Conservation (phyloP, 768 basidiomycete genomes). For the Lactifluus echinatus region DNA sequence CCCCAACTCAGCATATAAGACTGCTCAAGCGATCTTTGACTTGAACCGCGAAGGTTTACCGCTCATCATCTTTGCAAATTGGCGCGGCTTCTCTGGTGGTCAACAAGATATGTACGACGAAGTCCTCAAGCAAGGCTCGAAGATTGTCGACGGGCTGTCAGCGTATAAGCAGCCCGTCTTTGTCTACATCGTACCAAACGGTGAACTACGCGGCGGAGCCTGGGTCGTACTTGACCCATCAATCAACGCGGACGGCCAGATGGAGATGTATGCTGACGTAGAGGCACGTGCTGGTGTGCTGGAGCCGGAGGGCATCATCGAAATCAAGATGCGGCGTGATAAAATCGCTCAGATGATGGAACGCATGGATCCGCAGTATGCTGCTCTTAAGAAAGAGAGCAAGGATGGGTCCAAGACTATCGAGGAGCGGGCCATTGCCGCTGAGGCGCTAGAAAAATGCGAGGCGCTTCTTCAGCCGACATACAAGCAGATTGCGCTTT, state of each 20-base stretch:
- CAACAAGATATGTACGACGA: slow-evolving; percentile 99
- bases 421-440: slow-evolving; percentile 66
- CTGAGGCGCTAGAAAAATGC: slow-evolving; percentile 59
- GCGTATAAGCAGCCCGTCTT: slow-evolving; percentile 97
- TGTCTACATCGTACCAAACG: slow-evolving; percentile 97
- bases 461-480: slow-evolving; percentile 79
- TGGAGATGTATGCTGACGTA: slow-evolving; percentile 99
- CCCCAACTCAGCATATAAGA: slow-evolving; percentile 98
- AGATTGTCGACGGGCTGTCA: slow-evolving; percentile 97
- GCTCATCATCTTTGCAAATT: slow-evolving; percentile 98
- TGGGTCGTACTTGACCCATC: slow-evolving; percentile 99
- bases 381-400: slow-evolving; percentile 69
- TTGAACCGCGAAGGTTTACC: slow-evolving; percentile 96
- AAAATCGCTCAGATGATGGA: slow-evolving; percentile 90
- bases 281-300: slow-evolving; percentile 94
- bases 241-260: slow-evolving; percentile 84
- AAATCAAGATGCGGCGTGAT: slow-evolving; percentile 96
- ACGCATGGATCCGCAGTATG: slow-evolving; percentile 79
- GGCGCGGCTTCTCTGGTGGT: slow-evolving; percentile 99
- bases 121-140: slow-evolving; percentile 92
- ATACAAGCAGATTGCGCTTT: slow-evolving; percentile 87
- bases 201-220: slow-evolving; percentile 96
- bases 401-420: slow-evolving; percentile 63
- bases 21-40: slow-evolving; percentile 98
- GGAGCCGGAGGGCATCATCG: slow-evolving; percentile 95